Base-by-base conservation (phyloP, 2,329 filamentous ascomycete species). In the Neurospora sp. region DNA sequence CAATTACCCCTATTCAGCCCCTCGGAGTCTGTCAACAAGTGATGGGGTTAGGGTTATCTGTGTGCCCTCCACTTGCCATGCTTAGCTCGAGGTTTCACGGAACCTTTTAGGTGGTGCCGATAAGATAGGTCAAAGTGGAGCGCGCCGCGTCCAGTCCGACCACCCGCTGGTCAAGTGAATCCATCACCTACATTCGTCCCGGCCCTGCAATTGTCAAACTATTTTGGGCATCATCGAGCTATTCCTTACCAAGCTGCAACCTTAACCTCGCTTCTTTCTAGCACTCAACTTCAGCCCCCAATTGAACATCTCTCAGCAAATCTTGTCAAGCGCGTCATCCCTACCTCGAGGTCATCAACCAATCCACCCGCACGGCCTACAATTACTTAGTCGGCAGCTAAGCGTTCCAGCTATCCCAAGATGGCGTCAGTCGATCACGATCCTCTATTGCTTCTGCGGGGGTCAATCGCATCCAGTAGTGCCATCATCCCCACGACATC, bases 401-500 rank as follows among this genome's bases (percentile, higher is more conserved):
- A 66, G 46, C 43, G 37, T 23, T 33, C 36, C 65, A 57, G 23
- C 23, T 23, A 62, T 41, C 68, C 74, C 73, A 80, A 71, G 70
- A 91, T 91, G 88, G 84, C 88, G 74, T 78, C 85, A 69, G 80
- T 82, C 75, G 87, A 89, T 74, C 85, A 88, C 73, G 93, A 98
- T 78, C 89, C 94, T 67, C 89, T 98, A 74, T 85, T 93, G 74
- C 89, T 96, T 73, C 86, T 98, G 75, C 92, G 94, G 77, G 89
- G 91, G 78, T 90, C 92, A 73, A 96, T 98, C 81, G 88, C 91
- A 69, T 86, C 88, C 70, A 87, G 85, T 75, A 87, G 85, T 76
- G 81, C 89, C 67, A 91, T 94, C 70, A 86, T 92, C 69, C 92
- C 94, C 62, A 92, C 91, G 70, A 90, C 88, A 70, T 91, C 89